Conservation (phyloP, 139 green algal genomes). For the Picochlorum sp. region DNA sequence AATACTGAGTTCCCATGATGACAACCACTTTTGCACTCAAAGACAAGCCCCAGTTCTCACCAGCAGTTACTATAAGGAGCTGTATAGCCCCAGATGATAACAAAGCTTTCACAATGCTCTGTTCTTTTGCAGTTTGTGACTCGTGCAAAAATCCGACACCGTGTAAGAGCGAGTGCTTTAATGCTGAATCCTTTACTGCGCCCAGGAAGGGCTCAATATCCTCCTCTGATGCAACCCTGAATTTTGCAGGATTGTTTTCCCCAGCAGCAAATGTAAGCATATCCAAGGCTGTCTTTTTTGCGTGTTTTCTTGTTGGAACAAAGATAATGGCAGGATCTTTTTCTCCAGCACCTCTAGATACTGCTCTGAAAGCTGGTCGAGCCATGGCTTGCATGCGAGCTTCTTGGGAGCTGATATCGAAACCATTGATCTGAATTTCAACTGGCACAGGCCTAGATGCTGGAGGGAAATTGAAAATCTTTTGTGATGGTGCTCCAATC, state of each 20-base stretch:
- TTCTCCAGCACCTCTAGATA: slow-evolving; percentile 46
- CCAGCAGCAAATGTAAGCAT: slow-evolving; percentile 75
- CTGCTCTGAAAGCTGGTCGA: slow-evolving; percentile 60
- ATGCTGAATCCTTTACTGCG: slow-evolving; percentile 60
- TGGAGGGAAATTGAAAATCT: slow-evolving; percentile 91
- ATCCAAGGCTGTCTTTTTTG: slow-evolving; percentile 77
- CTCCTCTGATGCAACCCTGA: slow-evolving; percentile 50
- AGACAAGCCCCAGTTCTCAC: slow-evolving; percentile 72
- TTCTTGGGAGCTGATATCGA: slow-evolving; percentile 94
- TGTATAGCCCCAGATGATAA: slow-evolving; percentile 74
- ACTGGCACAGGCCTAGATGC: slow-evolving; percentile 85
- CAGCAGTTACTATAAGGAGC: slow-evolving; percentile 76
- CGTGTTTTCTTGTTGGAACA: slow-evolving; percentile 88
- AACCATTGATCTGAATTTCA: slow-evolving; percentile 86
- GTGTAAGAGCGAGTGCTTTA: slow-evolving; percentile 63
- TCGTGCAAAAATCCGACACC: slow-evolving; percentile 91
- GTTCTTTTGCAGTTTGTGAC: slow-evolving; percentile 54
- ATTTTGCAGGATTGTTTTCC: slow-evolving; percentile 55
- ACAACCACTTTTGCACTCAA: slow-evolving; percentile 68
- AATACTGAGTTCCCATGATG: slow-evolving; percentile 79
- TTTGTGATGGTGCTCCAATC: slow-evolving; percentile 76
- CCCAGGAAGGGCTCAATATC: slow-evolving; percentile 74
- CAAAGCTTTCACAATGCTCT: slow-evolving; percentile 57
- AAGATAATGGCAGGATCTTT: slow-evolving; percentile 88
- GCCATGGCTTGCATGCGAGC: slow-evolving; percentile 89